Evolutionary conservation across 1,284 basidiomycete species (phyloP).

Genomic region (Heimioporus retisporus): DNA sequence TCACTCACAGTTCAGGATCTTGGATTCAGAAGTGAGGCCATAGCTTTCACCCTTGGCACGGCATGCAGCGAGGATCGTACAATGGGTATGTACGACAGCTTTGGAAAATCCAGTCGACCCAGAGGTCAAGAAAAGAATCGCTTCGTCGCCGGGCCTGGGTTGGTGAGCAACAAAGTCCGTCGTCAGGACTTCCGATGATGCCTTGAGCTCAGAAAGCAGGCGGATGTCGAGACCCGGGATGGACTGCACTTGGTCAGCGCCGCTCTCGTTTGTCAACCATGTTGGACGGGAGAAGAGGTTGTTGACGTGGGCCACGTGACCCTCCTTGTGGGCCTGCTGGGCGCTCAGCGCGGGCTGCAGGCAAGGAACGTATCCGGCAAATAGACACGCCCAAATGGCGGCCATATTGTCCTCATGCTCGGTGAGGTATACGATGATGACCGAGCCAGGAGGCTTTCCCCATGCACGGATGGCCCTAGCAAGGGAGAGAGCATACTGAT

Average conservation of each 20-base stretch:
- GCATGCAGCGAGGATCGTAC: constrained; percentile 39
- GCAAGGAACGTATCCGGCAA: no score
- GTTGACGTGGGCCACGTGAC: constrained; percentile 40
- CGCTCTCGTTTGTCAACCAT: constrained; percentile 43
- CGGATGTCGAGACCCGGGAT: constrained; percentile 41
- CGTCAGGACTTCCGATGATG: no score
- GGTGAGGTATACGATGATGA: constrained; percentile 42
- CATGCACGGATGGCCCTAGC: constrained; percentile 29
- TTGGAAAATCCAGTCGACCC: constrained; percentile 49
- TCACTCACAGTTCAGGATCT: constrained; percentile 36
- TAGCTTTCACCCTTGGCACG: constrained; percentile 31
- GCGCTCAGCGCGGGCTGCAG: constrained; percentile 44
- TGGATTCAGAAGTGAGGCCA: constrained; percentile 36
- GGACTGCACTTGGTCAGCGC: constrained; percentile 40
- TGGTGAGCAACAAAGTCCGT: no score
- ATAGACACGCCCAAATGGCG: constrained; percentile 43
- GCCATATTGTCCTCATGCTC: constrained; percentile 47
- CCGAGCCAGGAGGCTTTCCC: constrained; percentile 39
- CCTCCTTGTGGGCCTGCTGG: constrained; percentile 45
- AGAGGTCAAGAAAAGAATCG: constrained; percentile 43
- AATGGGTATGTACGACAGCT: constrained; percentile 46
- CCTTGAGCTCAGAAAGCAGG: constrained; percentile 36
- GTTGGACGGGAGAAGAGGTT: constrained; percentile 38
- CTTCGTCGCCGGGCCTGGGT: constrained; percentile 34
- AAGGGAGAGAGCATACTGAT: constrained; percentile 25